Evolutionary conservation across 805 yeast genomes (phyloP).

Genomic region (Ogataea naganishii): DNA sequence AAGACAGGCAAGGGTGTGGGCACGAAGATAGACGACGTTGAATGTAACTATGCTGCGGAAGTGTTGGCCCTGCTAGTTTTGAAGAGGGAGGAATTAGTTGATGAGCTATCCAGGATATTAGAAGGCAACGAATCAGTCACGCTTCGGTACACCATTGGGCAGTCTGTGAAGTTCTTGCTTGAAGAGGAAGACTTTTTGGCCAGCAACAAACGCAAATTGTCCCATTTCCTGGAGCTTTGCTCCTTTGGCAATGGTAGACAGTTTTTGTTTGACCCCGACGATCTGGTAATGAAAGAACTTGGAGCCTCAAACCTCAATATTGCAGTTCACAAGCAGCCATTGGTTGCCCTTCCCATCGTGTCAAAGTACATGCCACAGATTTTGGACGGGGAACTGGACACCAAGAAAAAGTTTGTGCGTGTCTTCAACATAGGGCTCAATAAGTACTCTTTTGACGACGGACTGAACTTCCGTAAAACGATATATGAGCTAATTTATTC

Average conservation of each 20-base stretch:
- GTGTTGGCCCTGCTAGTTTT: conserved; percentile 15
- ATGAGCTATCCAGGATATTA: conserved; percentile 7
- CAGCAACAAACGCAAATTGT: conserved; percentile 5
- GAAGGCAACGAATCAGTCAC: conserved; percentile 6
- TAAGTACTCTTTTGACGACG: conserved; percentile 74
- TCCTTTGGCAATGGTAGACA: conserved; percentile 9
- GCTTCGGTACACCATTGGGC: conserved; percentile 16
- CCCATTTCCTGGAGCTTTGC: conserved; percentile 16
- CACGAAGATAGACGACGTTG: conserved; percentile 8
- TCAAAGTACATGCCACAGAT: conserved; percentile 40
- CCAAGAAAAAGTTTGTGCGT: conserved; percentile 50
- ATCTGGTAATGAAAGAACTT: conserved; percentile 50
- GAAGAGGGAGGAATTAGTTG: conserved; percentile 7
- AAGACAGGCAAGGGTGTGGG: too few relatives aligned
- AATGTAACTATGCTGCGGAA: conserved; percentile 15
- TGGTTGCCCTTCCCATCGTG: conserved; percentile 35
- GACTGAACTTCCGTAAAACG: conserved; percentile 62
- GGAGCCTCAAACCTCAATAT: conserved; percentile 51
- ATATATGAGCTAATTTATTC: conserved; percentile 64
- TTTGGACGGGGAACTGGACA: conserved; percentile 41
- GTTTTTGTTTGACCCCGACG: conserved; percentile 24
- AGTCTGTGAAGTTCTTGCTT: conserved; percentile 20
- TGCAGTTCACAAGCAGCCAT: conserved; percentile 48
- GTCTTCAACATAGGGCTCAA: conserved; percentile 80
- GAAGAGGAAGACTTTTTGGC: conserved; percentile 8